A percentile compares a stretch with the other conserved stretches of the same genome.
phyloP scores from a whole-genome alignment of 1,284 basidiomycete genomes.

The Bondarzewia mesenterica region DNA sequence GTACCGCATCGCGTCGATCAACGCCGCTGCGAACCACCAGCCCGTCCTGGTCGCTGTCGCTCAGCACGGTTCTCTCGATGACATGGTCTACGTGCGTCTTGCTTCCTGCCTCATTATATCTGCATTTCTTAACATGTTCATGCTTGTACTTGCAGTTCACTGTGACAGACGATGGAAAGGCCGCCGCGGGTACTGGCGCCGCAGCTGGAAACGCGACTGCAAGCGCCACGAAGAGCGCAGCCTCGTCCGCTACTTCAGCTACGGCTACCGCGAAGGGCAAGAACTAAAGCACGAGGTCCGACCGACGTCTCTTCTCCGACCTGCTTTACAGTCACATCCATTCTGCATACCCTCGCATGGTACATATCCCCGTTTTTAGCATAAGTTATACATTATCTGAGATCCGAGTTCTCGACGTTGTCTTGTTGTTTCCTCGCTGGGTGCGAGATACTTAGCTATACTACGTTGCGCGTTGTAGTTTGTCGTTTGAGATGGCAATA shows the following conservation, averaged over 20 bases:
- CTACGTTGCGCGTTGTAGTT: too few relatives aligned
- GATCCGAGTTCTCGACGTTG: too few relatives aligned
- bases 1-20: conserved; percentile 55
- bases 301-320: too few relatives aligned
- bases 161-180: conserved; percentile 19
- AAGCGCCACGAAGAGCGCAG: not conserved
- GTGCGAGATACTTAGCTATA: too few relatives aligned
- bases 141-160: conserved; percentile 28
- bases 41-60: conserved; percentile 56
- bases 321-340: too few relatives aligned
- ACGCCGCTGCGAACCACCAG: conserved; percentile 57
- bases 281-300: too few relatives aligned
- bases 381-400: too few relatives aligned
- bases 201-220: not conserved
- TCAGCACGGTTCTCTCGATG: conserved; percentile 51
- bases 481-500: too few relatives aligned
- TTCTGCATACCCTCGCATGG: too few relatives aligned
- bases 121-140: not conserved
- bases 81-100: conserved; percentile 45
- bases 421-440: too few relatives aligned
- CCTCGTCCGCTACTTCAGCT: conserved; percentile 12
- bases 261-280: too few relatives aligned
- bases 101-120: not conserved
- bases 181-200: not conserved
- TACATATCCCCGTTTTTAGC: too few relatives aligned